Evolutionary conservation across 2,329 filamentous ascomycete genomes (phyloP), one percentile per base, ranked within the genome.

Genomic region (Fusarium sp.): DNA sequence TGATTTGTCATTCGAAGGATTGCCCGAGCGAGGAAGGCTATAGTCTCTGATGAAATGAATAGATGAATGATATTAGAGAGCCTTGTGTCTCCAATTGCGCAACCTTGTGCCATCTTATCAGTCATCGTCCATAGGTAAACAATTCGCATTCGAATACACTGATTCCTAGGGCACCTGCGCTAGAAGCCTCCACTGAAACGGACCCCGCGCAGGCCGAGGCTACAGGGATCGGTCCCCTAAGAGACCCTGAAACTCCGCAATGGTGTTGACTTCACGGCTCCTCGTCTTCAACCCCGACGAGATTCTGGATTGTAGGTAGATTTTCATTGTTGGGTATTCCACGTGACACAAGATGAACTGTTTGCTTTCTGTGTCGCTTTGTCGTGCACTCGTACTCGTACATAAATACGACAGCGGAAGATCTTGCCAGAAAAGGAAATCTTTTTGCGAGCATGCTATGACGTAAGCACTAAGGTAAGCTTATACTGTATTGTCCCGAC

Each of bases 391-490:
- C 28, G 28, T 30, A 30, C 28, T 37, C 34, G 18, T 20, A 18
- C 34, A 53, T 9, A 7, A 3, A 27, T n/a, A 23, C 14, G 5
- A 14, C 3, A 8, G 18, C 16, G 12, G 49, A 53, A 41, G 18
- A 53, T 53, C 49, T 2, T 14, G 7, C 49, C 30, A 9, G 14
- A 53, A 27, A 42, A 13, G 32, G 49, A 18, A 53, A 18, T 3
- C 9, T 28, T 21, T 41, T 42, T 53, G 49, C 49, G 49, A 53
- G 49, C 18, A 25, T 9, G 8, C 23, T 5, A 7, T 28, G 49
- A 42, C 23, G 49, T 53, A 53, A 53, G 49, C 49, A 20, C 32
- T 37, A 28, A 37, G 4, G 27, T 11, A 51, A n/a, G 49, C 49
- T 51, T 41, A 53, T 9, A 9, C 40, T 25, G 20, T 7, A 9